phyloP scores from a whole-genome alignment of 306 rosid genomes.

The Cicer pinnatifidum region DNA sequence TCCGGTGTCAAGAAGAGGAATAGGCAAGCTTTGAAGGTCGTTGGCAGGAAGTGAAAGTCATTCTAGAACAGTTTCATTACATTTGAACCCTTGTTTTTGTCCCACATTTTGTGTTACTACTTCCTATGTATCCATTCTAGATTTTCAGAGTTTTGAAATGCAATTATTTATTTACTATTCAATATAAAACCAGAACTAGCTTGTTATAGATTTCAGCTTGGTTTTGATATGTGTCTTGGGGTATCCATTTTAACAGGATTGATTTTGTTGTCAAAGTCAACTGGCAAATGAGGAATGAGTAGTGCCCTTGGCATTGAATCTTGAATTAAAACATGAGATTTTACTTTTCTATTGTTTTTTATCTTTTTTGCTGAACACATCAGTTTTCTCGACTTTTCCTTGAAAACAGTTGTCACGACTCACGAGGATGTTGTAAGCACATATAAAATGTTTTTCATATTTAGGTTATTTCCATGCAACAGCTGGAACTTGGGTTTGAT shows the following conservation, averaged over 20 bases:
- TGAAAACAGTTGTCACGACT: neutral
- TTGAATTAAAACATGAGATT: neutral
- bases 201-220: neutral
- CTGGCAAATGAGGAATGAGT: neutral
- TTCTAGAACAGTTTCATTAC: conserved; percentile 9
- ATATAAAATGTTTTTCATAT: neutral
- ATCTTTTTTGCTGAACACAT: neutral
- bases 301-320: neutral
- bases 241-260: neutral
- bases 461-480: neutral
- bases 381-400: neutral
- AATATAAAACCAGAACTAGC: conserved; percentile 20
- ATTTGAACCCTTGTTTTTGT: conserved; percentile 5
- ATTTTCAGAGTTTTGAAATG: conserved; percentile 32
- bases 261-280: neutral
- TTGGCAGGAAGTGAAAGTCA: conserved; percentile 46
- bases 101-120: conserved; percentile 23
- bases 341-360: neutral
- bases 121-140: conserved; percentile 30
- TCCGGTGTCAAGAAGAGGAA: conserved; percentile 95
- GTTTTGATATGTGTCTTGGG: conserved; percentile 17
- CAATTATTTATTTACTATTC: conserved; percentile 19
- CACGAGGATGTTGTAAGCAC: neutral
- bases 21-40: conserved; percentile 64
- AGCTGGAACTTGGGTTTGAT: neutral